Percentiles rank a stretch among this genome's conserved stretches.
phyloP scores from a whole-genome alignment of 2,329 filamentous ascomycete species.

The Trichophyton equinum region DNA sequence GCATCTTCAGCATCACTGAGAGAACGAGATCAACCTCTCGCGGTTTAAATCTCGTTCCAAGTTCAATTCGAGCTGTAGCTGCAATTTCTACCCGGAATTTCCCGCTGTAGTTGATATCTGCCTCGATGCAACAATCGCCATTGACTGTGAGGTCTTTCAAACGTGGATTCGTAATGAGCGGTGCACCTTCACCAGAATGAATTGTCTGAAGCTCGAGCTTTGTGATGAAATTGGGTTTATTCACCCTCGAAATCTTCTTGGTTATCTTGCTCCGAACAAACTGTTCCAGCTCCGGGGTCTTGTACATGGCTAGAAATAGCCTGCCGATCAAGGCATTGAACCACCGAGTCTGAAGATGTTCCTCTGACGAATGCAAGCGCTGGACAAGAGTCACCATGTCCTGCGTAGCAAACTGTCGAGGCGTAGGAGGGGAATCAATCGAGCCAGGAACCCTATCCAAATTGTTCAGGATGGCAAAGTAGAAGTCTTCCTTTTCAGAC shows the following conservation, averaged over 20 bases:
- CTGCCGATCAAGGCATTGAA: constrained; percentile 84
- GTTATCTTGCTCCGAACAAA: constrained; percentile 75
- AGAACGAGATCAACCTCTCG: constrained; percentile 81
- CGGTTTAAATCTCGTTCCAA: constrained; percentile 77
- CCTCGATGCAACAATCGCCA: constrained; percentile 76
- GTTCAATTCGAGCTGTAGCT: constrained; percentile 82
- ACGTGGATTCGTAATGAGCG: constrained; percentile 76
- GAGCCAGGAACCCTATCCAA: constrained; percentile 56
- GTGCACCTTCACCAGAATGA: constrained; percentile 73
- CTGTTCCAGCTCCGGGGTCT: constrained; percentile 66
- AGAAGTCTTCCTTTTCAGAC: constrained; percentile 97
- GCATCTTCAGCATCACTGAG: constrained; percentile 68
- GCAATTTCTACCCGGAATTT: constrained; percentile 83
- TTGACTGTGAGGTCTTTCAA: constrained; percentile 82
- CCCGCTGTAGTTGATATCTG: constrained; percentile 77
- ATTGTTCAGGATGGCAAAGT: constrained; percentile 78
- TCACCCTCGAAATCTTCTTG: constrained; percentile 90
- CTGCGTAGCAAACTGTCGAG: constrained; percentile 66
- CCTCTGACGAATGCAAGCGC: constrained; percentile 78
- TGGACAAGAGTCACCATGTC: constrained; percentile 85
- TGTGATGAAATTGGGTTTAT: constrained; percentile 80
- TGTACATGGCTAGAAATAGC: constrained; percentile 77
- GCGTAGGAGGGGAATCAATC: constrained; percentile 49
- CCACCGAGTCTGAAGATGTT: constrained; percentile 83
- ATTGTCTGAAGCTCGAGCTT: constrained; percentile 72